Percentiles rank a stretch among this genome's conserved stretches.
These are phyloP conservation scores for Tremella fuciformis DNA, from an alignment of 768 basidiomycete genomes.

Conservation along the genomic window DNA sequence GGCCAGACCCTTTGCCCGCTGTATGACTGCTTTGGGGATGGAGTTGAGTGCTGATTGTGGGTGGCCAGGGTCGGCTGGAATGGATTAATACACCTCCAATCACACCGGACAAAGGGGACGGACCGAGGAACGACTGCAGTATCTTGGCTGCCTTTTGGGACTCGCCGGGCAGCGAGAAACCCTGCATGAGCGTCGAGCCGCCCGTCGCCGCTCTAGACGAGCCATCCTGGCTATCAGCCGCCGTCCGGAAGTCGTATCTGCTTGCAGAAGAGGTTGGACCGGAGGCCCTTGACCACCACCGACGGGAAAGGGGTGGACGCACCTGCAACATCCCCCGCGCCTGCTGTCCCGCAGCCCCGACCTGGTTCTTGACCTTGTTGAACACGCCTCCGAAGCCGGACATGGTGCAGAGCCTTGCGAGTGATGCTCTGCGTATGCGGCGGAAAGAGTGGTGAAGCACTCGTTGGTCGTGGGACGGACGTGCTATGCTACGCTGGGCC, in stretches of 20 bases:
- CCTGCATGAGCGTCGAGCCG: constrained; percentile 58
- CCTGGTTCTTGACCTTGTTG: constrained; percentile 32
- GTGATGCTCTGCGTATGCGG: too few species aligned
- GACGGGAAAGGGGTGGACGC: constrained; percentile 7
- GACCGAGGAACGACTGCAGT: constrained; percentile 76
- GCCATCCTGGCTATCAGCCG: constrained; percentile 29
- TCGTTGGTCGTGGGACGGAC: too few species aligned
- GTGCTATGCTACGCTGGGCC: background rate
- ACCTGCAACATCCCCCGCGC: constrained; percentile 36
- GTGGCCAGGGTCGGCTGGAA: constrained; percentile 74
- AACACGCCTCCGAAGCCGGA: constrained; percentile 9
- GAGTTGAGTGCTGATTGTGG: constrained; percentile 89
- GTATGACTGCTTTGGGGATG: constrained; percentile 87
- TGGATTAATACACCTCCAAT: constrained; percentile 4
- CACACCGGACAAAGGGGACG: constrained; percentile 4
- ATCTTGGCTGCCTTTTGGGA: constrained; percentile 92
- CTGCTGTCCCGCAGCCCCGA: constrained; percentile 20
- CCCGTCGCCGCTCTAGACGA: constrained; percentile 26
- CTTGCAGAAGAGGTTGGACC: background rate
- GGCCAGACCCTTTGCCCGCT: constrained; percentile 85
- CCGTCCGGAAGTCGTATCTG: background rate
- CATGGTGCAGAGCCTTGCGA: too few species aligned
- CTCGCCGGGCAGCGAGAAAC: constrained; percentile 86
- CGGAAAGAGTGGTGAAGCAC: too few species aligned
- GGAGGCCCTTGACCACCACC: background rate